Conservation (phyloP, 2,329 filamentous ascomycete genomes). For the Aspergillus tamarii region DNA sequence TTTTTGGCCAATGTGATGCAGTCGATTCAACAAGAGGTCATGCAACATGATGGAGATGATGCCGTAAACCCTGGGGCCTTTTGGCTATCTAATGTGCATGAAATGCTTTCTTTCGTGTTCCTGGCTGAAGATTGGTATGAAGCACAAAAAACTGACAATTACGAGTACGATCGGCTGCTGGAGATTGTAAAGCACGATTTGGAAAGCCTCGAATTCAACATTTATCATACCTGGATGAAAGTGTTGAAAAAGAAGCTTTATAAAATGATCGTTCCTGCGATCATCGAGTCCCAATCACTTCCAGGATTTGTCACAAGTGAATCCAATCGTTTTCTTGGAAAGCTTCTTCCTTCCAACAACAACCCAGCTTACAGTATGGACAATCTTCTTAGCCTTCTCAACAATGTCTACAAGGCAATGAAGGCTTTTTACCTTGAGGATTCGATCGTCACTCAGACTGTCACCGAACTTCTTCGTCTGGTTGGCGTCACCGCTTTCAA, state of each 20-base stretch:
- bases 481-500: constrained; percentile 99
- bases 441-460: constrained; percentile 90
- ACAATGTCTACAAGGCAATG: constrained; percentile 98
- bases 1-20: constrained; percentile 99
- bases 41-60: constrained; percentile 97
- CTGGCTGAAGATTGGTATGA: constrained; percentile 99
- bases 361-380: constrained; percentile 99
- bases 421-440: constrained; percentile 98
- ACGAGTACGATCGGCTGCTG: constrained; percentile 94
- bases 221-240: constrained; percentile 99
- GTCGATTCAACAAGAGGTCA: constrained; percentile 98
- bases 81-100: constrained; percentile 98
- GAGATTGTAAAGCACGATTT: constrained; percentile 99
- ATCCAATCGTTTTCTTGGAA: constrained; percentile 96
- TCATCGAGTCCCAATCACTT: constrained; percentile 97
- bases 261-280: constrained; percentile 99
- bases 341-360: constrained; percentile 87
- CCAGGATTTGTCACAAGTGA: constrained; percentile 99
- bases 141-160: constrained; percentile 98
- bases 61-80: constrained; percentile 96
- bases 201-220: constrained; percentile 98
- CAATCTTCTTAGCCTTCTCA: constrained; percentile 90
- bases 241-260: constrained; percentile 98
- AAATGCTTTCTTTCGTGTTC: constrained; percentile 99
- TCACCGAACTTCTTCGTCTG: constrained; percentile 88